Conservation (phyloP, 768 basidiomycete species). For the Tulasnella sp. region DNA sequence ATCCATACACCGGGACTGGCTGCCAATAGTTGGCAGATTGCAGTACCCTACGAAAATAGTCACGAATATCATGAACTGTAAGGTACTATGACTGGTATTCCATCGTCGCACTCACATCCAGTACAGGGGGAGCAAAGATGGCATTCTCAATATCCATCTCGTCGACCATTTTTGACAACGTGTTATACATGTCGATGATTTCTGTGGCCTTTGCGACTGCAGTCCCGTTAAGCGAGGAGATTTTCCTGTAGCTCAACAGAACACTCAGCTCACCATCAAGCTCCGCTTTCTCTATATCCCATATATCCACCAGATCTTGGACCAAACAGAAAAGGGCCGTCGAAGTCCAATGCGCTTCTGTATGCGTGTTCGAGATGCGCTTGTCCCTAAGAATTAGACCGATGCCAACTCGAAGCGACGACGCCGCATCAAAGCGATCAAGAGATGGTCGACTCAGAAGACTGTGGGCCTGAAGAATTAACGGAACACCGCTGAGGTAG, state of each 20-base stretch:
- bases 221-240: conserved; percentile 11
- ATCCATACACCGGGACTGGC: conserved; percentile 61
- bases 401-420: conserved; percentile 21
- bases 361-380: conserved; percentile 48
- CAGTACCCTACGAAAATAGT: conserved; percentile 56
- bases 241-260: conserved; percentile 23
- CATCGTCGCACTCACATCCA: conserved; percentile 52
- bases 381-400: conserved; percentile 61
- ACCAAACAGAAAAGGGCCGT: conserved; percentile 67
- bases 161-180: conserved; percentile 47
- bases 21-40: conserved; percentile 44
- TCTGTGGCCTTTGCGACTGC: conserved; percentile 35
- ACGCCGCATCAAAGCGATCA: background rate
- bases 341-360: conserved; percentile 57
- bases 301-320: conserved; percentile 52
- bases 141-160: conserved; percentile 47
- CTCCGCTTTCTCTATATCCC: conserved; percentile 31
- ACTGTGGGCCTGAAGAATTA: conserved; percentile 43
- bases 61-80: background rate
- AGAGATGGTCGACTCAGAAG: background rate
- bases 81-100: background rate
- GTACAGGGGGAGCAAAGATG: conserved; percentile 58
- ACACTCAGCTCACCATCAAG: conserved; percentile 22
- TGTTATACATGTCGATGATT: conserved; percentile 54
- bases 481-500: conserved; percentile 63